A percentile compares a stretch with the other conserved stretches of the same genome.
These are phyloP conservation scores for Plasmodium billcollinsi DNA, from an alignment of 169 alveolate genomes.

Conservation along the genomic window DNA sequence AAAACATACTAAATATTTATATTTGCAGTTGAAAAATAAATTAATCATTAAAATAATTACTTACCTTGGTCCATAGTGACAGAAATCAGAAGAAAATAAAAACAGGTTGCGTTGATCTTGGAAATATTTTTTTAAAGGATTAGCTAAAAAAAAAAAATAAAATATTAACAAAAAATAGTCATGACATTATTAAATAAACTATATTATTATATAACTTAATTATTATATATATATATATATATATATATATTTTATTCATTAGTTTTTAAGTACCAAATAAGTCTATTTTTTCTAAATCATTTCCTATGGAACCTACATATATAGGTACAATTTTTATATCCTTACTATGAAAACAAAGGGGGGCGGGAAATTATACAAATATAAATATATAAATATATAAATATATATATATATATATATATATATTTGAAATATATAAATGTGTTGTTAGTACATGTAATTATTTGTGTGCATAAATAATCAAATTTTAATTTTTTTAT, in stretches of 20 bases:
- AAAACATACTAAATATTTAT: neutral
- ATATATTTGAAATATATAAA: neutral
- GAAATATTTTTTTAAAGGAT: constrained; percentile 88
- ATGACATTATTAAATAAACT: constrained; percentile 85
- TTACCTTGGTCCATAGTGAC: constrained; percentile 94
- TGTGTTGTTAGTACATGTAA: neutral
- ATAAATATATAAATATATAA: neutral
- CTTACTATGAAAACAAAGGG: constrained; percentile 24
- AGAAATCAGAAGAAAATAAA: constrained; percentile 94
- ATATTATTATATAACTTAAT: constrained; percentile 30
- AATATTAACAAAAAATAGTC: constrained; percentile 87
- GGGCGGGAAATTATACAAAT: neutral
- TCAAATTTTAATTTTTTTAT: neutral
- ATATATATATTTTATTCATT: neutral
- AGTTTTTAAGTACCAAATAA: constrained; percentile 13
- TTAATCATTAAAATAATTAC: neutral
- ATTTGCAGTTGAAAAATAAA: neutral
- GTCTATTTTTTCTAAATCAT: constrained; percentile 37
- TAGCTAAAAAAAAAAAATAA: constrained; percentile 80
- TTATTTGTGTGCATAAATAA: neutral
- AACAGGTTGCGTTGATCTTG: constrained; percentile 86
- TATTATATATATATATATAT: constrained; percentile 3
- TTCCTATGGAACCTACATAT: constrained; percentile 72
- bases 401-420: neutral
- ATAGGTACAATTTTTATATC: constrained; percentile 64